phyloP scores from a whole-genome alignment of 768 basidiomycete genomes.

The Boletus rex-veris region DNA sequence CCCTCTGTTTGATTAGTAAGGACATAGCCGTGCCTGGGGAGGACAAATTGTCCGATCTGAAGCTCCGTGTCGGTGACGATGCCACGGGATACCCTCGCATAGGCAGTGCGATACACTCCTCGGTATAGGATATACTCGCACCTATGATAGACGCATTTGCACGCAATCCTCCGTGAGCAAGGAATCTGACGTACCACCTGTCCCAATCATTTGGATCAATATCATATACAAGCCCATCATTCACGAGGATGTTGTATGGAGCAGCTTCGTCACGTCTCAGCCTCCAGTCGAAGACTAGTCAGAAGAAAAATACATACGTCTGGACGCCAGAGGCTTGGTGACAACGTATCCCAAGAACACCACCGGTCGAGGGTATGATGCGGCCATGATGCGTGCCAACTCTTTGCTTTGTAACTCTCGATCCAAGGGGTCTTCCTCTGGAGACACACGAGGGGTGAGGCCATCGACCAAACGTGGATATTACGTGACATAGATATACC shows the following conservation, averaged over 20 bases:
- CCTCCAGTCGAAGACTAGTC: background rate
- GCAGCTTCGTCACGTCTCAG: slow-evolving; percentile 44
- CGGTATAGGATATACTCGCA: slow-evolving; percentile 91
- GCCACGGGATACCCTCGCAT: slow-evolving; percentile 77
- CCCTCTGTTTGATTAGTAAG: slow-evolving; percentile 56
- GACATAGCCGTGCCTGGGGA: slow-evolving; percentile 55
- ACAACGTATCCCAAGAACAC: slow-evolving; percentile 84
- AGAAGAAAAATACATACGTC: slow-evolving; percentile 47
- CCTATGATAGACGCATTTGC: slow-evolving; percentile 38
- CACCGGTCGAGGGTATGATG: slow-evolving; percentile 65
- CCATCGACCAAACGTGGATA: background rate
- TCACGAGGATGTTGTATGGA: slow-evolving; percentile 71
- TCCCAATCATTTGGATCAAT: slow-evolving; percentile 71
- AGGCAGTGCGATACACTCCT: slow-evolving; percentile 74
- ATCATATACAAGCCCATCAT: slow-evolving; percentile 77
- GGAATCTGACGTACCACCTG: slow-evolving; percentile 50
- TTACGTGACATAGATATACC: slow-evolving; percentile 41
- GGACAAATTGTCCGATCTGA: slow-evolving; percentile 81
- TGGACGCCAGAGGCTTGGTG: slow-evolving; percentile 56
- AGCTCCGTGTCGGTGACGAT: slow-evolving; percentile 89
- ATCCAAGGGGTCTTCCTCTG: slow-evolving; percentile 88
- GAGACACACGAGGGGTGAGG: background rate
- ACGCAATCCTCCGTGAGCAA: background rate
- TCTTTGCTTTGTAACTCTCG: slow-evolving; percentile 81
- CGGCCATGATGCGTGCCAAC: slow-evolving; percentile 75